Evolutionary conservation across 2,329 filamentous ascomycete genomes (phyloP), one percentile per base, ranked within the genome.

Genomic region (Diaporthe batatas): DNA sequence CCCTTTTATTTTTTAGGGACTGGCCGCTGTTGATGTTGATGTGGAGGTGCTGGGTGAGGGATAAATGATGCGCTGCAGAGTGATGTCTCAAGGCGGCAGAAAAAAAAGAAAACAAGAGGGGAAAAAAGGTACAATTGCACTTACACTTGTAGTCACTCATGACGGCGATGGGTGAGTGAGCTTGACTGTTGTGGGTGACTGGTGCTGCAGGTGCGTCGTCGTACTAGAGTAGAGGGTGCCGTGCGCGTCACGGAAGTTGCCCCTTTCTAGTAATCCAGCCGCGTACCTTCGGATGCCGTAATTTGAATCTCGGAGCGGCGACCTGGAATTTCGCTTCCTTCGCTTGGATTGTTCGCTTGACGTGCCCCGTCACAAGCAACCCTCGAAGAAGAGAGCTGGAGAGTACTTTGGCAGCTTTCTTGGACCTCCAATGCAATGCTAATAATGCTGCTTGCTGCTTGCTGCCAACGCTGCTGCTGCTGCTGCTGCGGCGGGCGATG

Each of bases 251-350:
- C 55, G 68, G 68, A 59, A 59, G 55, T 70, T 39, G 68, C 68
- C 68, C 68, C 55, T 70, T 70, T 58, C 68, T 44, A 70, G 44
- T 53, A 62, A 44, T 29, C 32, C 34, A 53, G 44, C 68, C 68
- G 57, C 36, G 21, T 32, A 21, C 21, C n/a, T 62, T 62, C 54
- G 68, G 68, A 39, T 59, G 55, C 68, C 68, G 68, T 70, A 59
- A 59, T 70, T 70, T 62, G 55, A 70, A 59, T 70, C 57, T 62
- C 32, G 44, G 54, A 32, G 57, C 55, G 25, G 36, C n/a, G 51
- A 57, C 23, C 68, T 70, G 68, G 68, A 70, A 70, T 70, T 6
- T 70, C 68, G 68, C 68, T 70, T 70, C 42, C 12, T 29, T 70
- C 68, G 68, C 68, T 62, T 70, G 36, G 16, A 16, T n/a, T 70